A percentile compares a stretch with the other conserved stretches of the same genome.
phyloP scores from a whole-genome alignment of 768 basidiomycete genomes.

The Pulveroboletus sp. region DNA sequence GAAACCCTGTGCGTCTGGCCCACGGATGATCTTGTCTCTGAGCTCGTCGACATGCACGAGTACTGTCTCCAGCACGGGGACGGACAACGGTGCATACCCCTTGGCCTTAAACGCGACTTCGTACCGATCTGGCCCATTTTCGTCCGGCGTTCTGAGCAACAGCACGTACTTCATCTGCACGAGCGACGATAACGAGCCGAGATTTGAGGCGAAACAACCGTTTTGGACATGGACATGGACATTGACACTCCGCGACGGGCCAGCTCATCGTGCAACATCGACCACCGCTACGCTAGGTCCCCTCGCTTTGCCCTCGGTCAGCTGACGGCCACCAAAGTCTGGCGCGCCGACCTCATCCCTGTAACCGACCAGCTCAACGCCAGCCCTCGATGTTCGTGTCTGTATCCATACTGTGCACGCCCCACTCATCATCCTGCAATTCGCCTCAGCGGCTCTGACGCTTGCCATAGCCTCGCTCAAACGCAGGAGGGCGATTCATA shows the following conservation, averaged over 20 bases:
- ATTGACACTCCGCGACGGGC: conserved; percentile 1
- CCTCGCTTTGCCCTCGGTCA: conserved; percentile 12
- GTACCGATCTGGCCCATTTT: conserved; percentile 51
- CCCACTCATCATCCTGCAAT: neutral
- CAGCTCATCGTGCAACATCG: too few species aligned
- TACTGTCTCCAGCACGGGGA: conserved; percentile 69
- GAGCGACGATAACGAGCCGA: neutral
- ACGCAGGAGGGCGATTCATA: conserved; percentile 18
- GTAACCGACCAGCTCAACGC: conserved; percentile 17
- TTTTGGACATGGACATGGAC: too few species aligned
- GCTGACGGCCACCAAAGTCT: conserved; percentile 11
- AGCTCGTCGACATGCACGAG: conserved; percentile 48
- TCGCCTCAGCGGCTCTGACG: conserved; percentile 16
- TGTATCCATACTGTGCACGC: conserved; percentile 1
- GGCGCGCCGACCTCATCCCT: conserved; percentile 13
- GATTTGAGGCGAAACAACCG: neutral
- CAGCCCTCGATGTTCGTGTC: conserved; percentile 10
- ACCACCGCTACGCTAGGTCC: too few species aligned
- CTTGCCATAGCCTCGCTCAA: conserved; percentile 18
- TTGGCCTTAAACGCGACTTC: conserved; percentile 42
- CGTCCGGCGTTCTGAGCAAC: conserved; percentile 37
- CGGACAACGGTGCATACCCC: conserved; percentile 52
- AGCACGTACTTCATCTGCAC: conserved; percentile 32
- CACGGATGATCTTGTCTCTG: conserved; percentile 35
- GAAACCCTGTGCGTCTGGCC: conserved; percentile 32